phyloP scores from a whole-genome alignment of 371 early-diverging fungal species.

The Dinochytrium kinnereticum region DNA sequence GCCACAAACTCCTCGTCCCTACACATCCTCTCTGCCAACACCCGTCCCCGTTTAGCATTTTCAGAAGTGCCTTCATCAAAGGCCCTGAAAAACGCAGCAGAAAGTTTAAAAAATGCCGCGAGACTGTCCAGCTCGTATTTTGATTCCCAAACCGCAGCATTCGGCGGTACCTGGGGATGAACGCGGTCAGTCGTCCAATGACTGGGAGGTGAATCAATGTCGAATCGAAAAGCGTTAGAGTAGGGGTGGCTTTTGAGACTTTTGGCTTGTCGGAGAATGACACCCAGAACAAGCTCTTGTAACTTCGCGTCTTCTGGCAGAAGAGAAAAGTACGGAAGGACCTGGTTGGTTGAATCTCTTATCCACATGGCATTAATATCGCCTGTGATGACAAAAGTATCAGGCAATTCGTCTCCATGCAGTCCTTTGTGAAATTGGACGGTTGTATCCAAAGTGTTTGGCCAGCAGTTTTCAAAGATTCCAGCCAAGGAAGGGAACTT shows the following conservation, averaged over 20 bases:
- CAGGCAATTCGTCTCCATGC: slow-evolving; percentile 37
- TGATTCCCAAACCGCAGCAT: slow-evolving; percentile 4
- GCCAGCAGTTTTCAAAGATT: slow-evolving; percentile 57
- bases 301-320: slow-evolving; percentile 47
- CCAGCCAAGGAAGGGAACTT: slow-evolving; percentile 33
- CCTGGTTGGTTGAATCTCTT: slow-evolving; percentile 70
- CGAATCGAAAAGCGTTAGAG: slow-evolving; percentile 54
- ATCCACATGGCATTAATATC: slow-evolving; percentile 76
- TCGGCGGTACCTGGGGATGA: neutral
- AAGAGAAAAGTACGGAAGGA: slow-evolving; percentile 61
- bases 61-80: neutral
- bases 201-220: neutral
- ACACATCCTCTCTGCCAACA: neutral
- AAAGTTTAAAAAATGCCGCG: slow-evolving; percentile 56
- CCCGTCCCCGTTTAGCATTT: neutral
- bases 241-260: slow-evolving; percentile 55
- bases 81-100: slow-evolving; percentile 13
- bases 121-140: slow-evolving; percentile 62
- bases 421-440: slow-evolving; percentile 48
- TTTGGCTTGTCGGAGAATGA: slow-evolving; percentile 60
- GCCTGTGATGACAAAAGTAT: slow-evolving; percentile 68
- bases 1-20: neutral
- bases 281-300: slow-evolving; percentile 54
- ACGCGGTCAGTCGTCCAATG: slow-evolving; percentile 50
- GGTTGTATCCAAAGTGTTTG: slow-evolving; percentile 69